These are phyloP conservation scores for Monosporascus sp. DNA, from an alignment of 2,329 filamentous ascomycete species.

Conservation along the genomic window DNA sequence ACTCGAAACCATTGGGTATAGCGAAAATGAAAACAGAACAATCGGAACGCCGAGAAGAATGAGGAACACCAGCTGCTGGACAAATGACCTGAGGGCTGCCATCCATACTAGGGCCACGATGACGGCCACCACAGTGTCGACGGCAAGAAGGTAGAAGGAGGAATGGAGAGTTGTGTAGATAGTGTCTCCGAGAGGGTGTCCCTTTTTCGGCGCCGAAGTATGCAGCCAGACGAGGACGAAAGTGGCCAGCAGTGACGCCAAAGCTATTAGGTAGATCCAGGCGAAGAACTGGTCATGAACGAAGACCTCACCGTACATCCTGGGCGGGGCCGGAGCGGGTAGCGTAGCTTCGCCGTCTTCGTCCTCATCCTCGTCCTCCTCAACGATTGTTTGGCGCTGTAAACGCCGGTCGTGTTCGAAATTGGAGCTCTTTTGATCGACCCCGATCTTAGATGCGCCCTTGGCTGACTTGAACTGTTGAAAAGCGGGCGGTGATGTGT, in stretches of 20 bases:
- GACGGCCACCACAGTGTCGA: conserved; percentile 87
- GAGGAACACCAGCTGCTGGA: conserved; percentile 73
- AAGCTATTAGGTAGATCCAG: conserved; percentile 78
- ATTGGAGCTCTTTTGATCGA: conserved; percentile 37
- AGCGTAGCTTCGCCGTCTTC: conserved; percentile 17
- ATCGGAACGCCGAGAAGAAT: conserved; percentile 81
- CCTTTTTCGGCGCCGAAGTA: conserved; percentile 64
- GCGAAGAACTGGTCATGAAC: conserved; percentile 89
- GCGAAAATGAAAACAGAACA: conserved; percentile 79
- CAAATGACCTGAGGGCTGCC: conserved; percentile 79
- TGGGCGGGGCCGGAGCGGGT: conserved; percentile 45
- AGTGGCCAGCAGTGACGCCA: conserved; percentile 80
- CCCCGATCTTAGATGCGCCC: conserved; percentile 31
- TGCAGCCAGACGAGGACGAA: conserved; percentile 88
- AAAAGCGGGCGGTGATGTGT: conserved; percentile 56
- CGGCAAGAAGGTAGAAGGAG: conserved; percentile 82
- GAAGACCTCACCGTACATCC: conserved; percentile 63
- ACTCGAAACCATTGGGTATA: conserved; percentile 88
- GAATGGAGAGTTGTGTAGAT: conserved; percentile 85
- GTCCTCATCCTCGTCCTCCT: conserved; percentile 31
- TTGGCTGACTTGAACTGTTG: conserved; percentile 49
- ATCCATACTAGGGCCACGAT: conserved; percentile 89
- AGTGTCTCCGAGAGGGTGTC: conserved; percentile 78
- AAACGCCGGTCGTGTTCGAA: conserved; percentile 44
- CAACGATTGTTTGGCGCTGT: conserved; percentile 33